Conservation (phyloP, 164 flowering plant genomes). For the Nymphaea colorata region DNA sequence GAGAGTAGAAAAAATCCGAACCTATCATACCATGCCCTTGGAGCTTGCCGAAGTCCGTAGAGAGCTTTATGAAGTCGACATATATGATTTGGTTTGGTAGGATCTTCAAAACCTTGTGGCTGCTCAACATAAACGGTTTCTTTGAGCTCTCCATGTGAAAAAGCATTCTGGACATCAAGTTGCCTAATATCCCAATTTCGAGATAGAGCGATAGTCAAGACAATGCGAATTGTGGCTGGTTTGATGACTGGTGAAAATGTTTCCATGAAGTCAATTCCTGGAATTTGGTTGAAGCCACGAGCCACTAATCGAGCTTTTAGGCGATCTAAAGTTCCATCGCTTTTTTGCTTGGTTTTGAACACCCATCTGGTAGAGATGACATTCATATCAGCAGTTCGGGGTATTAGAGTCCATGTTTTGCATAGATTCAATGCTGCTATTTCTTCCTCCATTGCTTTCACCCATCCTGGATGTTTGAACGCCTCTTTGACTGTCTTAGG, state of each 20-base stretch:
- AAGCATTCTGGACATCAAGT: not conserved
- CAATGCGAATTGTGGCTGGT: not conserved
- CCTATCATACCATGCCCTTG: too few species aligned
- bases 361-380: conserved; percentile 5
- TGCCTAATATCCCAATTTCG: not conserved
- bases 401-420: conserved; percentile 4
- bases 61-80: too few species aligned
- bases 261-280: too few species aligned
- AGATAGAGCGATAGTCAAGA: not conserved
- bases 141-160: not conserved
- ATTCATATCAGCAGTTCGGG: not conserved
- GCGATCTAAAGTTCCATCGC: too few species aligned
- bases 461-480: not conserved
- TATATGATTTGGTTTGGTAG: too few species aligned
- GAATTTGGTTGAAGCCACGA: too few species aligned
- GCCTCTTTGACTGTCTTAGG: not conserved
- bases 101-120: too few species aligned
- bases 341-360: not conserved
- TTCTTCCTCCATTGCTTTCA: not conserved
- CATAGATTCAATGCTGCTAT: not conserved
- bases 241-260: too few species aligned
- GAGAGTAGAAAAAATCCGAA: too few species aligned
- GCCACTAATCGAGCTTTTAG: too few species aligned
- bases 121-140: too few species aligned
- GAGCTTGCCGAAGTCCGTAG: too few species aligned